Evolutionary conservation across 192 early-diverging fungal species (phyloP).

Genomic region (Powellomyces hirtus): DNA sequence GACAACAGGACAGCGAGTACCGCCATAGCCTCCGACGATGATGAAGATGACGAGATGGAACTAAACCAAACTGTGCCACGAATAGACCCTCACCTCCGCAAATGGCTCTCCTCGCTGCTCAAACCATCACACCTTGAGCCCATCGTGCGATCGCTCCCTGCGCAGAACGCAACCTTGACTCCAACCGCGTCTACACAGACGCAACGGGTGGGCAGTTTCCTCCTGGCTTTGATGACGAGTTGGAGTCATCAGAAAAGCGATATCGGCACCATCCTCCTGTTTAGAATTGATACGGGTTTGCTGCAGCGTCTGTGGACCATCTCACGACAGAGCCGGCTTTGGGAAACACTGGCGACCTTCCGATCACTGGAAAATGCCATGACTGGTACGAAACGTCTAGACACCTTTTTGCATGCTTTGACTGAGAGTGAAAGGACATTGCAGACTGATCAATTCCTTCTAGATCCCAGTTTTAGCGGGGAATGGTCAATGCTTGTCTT

Average conservation of each 20-base stretch:
- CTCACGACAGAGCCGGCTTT: background rate
- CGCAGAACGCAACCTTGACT: background rate
- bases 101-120: constrained; percentile 41
- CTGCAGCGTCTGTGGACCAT: constrained; percentile 24
- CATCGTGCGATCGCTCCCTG: constrained; percentile 12
- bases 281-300: constrained; percentile 33
- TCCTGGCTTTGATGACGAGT: constrained; percentile 53
- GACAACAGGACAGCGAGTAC: background rate
- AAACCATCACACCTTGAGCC: constrained; percentile 38
- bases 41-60: constrained; percentile 32
- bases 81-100: constrained; percentile 34
- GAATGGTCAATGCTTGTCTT: constrained; percentile 66
- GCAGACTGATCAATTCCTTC: background rate
- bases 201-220: constrained; percentile 43
- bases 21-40: constrained; percentile 16
- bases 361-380: background rate
- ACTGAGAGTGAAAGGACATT: background rate
- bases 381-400: background rate
- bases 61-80: background rate
- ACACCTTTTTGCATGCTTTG: background rate
- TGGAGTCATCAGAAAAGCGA: constrained; percentile 56
- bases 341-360: constrained; percentile 4
- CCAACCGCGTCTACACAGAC: background rate
- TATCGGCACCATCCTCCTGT: constrained; percentile 52
- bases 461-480: constrained; percentile 28